Conservation (phyloP, 1,139 yeast genomes). For the Hansenula sp. region DNA sequence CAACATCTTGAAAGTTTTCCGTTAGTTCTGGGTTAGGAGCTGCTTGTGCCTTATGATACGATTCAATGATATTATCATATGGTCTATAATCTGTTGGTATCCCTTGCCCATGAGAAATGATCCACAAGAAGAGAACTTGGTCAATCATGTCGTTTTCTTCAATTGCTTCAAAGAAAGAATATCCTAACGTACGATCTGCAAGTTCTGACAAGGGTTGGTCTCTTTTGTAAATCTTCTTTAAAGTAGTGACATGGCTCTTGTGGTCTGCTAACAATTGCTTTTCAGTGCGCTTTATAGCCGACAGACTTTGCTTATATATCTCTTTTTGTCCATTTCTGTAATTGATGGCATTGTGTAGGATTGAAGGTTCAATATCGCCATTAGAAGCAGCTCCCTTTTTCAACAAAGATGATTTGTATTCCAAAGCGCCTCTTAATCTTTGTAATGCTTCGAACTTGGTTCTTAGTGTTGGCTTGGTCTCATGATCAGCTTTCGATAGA, state of each 20-base stretch:
- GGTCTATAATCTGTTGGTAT: conserved; percentile 8
- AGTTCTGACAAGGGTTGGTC: conserved; percentile 11
- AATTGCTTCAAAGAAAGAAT: conserved; percentile 8
- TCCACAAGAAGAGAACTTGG: conserved; percentile 15
- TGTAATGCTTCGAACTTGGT: conserved; percentile 31
- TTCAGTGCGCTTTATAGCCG: conserved; percentile 15
- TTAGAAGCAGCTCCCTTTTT: conserved; percentile 3
- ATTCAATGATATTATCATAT: conserved; percentile 11
- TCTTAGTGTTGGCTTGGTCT: conserved; percentile 25
- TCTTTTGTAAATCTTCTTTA: conserved; percentile 20
- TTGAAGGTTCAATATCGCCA: conserved; percentile 4
- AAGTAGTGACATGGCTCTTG: conserved; percentile 12
- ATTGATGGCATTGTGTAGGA: conserved; percentile 9
- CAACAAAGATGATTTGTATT: conserved; percentile 10
- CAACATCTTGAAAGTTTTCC: conserved; percentile 1
- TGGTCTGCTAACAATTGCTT: conserved; percentile 15
- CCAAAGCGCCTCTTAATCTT: conserved; percentile 17
- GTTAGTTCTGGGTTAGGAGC: background rate
- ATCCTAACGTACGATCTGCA: conserved; percentile 4
- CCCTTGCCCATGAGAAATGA: conserved; percentile 9
- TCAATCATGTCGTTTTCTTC: conserved; percentile 13
- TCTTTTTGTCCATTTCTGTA: conserved; percentile 19
- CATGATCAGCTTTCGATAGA: conserved; percentile 24
- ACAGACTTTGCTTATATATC: conserved; percentile 12
- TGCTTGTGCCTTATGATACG: conserved; percentile 2